These are phyloP conservation scores for Arthrobotrys conoides DNA, from an alignment of 2,329 filamentous ascomycete species.

Conservation along the genomic window DNA sequence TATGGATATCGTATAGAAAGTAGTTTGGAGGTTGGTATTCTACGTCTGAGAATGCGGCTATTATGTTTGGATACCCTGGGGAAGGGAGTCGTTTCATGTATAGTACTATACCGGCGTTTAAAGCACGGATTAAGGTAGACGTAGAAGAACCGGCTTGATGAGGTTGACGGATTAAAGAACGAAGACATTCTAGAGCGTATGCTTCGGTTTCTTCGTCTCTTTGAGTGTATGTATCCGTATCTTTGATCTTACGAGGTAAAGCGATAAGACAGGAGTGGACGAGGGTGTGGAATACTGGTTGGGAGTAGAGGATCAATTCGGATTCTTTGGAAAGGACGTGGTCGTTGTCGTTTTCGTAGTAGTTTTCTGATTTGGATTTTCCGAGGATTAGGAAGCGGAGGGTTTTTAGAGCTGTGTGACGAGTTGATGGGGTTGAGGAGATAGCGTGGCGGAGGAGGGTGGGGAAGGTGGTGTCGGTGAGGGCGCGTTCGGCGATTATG, in stretches of 20 bases:
- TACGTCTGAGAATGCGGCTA: conserved; percentile 47
- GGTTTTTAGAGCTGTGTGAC: conserved; percentile 48
- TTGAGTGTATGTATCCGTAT: background rate
- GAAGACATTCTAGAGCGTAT: conserved; percentile 55
- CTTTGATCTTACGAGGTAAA: conserved; percentile 10
- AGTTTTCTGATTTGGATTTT: conserved; percentile 58
- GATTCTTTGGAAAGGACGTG: conserved; percentile 60
- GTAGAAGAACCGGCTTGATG: conserved; percentile 5
- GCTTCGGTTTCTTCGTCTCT: conserved; percentile 56
- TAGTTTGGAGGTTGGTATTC: conserved; percentile 50
- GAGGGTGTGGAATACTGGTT: conserved; percentile 43
- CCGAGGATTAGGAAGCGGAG: conserved; percentile 58
- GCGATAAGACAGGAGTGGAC: conserved; percentile 38
- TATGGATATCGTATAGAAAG: conserved; percentile 55
- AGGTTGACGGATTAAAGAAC: conserved; percentile 34
- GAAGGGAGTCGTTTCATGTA: conserved; percentile 45
- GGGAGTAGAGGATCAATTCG: conserved; percentile 34
- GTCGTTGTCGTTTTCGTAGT: conserved; percentile 61
- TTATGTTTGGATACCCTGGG: conserved; percentile 42
- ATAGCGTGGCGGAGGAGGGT: conserved; percentile 37
- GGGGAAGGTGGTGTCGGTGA: conserved; percentile 33
- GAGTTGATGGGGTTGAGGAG: conserved; percentile 4
- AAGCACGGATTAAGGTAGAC: conserved; percentile 18
- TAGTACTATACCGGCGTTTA: conserved; percentile 35
- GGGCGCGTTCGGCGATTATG: conserved; percentile 59